These are phyloP conservation scores for Rhizopogon vinicolor DNA, from an alignment of 768 basidiomycete genomes.

Conservation along the genomic window DNA sequence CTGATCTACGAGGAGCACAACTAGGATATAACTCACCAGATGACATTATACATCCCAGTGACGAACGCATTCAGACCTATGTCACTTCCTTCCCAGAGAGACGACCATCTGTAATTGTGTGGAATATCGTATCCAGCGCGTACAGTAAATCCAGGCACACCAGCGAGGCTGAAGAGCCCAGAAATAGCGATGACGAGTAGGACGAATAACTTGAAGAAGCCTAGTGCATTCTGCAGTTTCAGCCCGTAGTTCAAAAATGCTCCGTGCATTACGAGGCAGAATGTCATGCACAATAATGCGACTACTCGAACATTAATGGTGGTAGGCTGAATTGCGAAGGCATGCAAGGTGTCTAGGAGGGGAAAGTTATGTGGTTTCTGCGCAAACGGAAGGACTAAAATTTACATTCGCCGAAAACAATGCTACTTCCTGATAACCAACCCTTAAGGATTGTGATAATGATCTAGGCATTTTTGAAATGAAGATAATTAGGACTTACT, in stretches of 20 bases:
- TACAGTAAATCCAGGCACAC: conserved; percentile 45
- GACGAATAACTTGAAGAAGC: conserved; percentile 55
- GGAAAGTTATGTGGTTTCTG: neutral
- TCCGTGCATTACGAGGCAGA: conserved; percentile 55
- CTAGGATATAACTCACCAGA: conserved; percentile 42
- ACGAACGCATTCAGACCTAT: conserved; percentile 57
- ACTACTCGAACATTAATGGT: conserved; percentile 45
- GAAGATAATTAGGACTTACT: conserved; percentile 30
- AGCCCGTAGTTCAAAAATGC: conserved; percentile 49
- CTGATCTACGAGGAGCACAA: neutral
- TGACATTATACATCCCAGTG: conserved; percentile 62
- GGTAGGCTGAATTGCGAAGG: conserved; percentile 42
- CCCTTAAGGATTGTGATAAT: conserved; percentile 34
- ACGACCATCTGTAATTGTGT: conserved; percentile 53
- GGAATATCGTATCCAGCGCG: conserved; percentile 48
- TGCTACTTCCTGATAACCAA: conserved; percentile 50
- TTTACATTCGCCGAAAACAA: conserved; percentile 73
- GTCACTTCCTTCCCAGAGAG: conserved; percentile 60
- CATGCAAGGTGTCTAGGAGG: conserved; percentile 52
- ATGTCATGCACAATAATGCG: conserved; percentile 52
- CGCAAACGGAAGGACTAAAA: neutral
- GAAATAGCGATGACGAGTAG: conserved; percentile 46
- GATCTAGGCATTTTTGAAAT: neutral
- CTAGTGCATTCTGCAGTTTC: conserved; percentile 59
- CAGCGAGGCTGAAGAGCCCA: conserved; percentile 48